Base-by-base conservation (phyloP, 2,329 filamentous ascomycete genomes). In the Alternaria sp. region DNA sequence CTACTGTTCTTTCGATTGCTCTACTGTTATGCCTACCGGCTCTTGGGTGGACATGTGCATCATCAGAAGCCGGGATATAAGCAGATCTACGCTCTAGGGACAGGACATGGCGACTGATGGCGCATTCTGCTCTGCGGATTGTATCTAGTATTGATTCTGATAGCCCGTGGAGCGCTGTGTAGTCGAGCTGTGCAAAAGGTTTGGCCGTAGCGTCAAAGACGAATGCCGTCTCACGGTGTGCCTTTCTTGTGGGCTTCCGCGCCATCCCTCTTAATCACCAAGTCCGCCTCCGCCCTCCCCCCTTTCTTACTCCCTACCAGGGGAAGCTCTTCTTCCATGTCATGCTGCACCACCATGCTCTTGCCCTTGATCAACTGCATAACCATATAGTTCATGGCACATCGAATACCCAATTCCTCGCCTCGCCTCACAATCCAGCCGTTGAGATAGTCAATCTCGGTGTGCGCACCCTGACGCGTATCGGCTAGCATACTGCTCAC, bases 371-470 rank as follows among this genome's bases (percentile, higher is more conserved):
- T 89, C 81, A 93, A 81, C 57, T 89, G 84, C 77, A 91, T 83
- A 45, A 96, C 83, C 83, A 92, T 86, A 71, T 90, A 89, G 75
- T 97, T 96, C 65, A 90, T 83, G 11, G 88, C 87, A 72, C 89
- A 89, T 54, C 87, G 83, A n/a, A 97, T 83, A 2, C 92, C 92
- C 63, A 94, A 73, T 75, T 92, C 87, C 70, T 87, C 85, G 0
- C 91, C 96, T 44, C 90, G 86, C 54, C 83, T 85, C 30, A 96
- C 85, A 63, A 99, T 91, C 81, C 95, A 99, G 1, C 94, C 95
- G 77, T 96, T 97, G 69, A 95, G 87, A 73, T 90, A 97, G 49
- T 94, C 88, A 44, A 97, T 87, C 72, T 97, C 93, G 0, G 92
- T 93, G 61, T 84, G 81, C 12, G 74, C 61, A 1, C 91, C 90